These are phyloP conservation scores for Leccinum olivaceopallidum DNA, from an alignment of 768 basidiomycete genomes.

Conservation along the genomic window DNA sequence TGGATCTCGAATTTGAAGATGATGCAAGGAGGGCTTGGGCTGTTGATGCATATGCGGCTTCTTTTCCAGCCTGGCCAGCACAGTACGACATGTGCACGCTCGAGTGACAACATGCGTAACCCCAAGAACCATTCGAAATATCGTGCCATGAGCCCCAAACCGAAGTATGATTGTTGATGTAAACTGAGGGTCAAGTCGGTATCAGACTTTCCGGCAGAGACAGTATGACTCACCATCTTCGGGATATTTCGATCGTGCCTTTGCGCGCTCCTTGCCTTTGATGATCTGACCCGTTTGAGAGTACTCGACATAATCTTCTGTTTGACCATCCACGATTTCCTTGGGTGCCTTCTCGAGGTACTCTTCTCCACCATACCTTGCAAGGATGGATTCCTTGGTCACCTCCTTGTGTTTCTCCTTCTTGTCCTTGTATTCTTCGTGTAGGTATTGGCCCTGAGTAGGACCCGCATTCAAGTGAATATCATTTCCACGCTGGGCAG, in stretches of 20 bases:
- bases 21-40: conserved; percentile 65
- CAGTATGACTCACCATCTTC: conserved; percentile 75
- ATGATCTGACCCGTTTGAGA: conserved; percentile 88
- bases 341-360: conserved; percentile 88
- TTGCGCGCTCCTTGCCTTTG: conserved; percentile 88
- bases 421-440: conserved; percentile 88
- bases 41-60: conserved; percentile 73
- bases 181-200: conserved; percentile 49
- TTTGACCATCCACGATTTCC: conserved; percentile 93
- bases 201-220: not conserved
- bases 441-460: conserved; percentile 90
- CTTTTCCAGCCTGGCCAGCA: conserved; percentile 82
- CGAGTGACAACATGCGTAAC: conserved; percentile 95
- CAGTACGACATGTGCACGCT: conserved; percentile 86
- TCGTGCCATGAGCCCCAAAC: conserved; percentile 99
- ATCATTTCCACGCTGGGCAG: conserved; percentile 89
- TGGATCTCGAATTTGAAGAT: conserved; percentile 29
- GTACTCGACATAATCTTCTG: conserved; percentile 97
- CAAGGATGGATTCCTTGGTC: conserved; percentile 85
- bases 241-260: conserved; percentile 88
- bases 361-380: conserved; percentile 92
- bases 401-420: conserved; percentile 90
- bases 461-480: conserved; percentile 96
- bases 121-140: conserved; percentile 71
- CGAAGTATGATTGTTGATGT: conserved; percentile 87